A percentile compares a stretch with the other conserved stretches of the same genome.
Evolutionary conservation across 139 green algal species (phyloP).

Genomic region (Chlamydomonas eustigma): DNA sequence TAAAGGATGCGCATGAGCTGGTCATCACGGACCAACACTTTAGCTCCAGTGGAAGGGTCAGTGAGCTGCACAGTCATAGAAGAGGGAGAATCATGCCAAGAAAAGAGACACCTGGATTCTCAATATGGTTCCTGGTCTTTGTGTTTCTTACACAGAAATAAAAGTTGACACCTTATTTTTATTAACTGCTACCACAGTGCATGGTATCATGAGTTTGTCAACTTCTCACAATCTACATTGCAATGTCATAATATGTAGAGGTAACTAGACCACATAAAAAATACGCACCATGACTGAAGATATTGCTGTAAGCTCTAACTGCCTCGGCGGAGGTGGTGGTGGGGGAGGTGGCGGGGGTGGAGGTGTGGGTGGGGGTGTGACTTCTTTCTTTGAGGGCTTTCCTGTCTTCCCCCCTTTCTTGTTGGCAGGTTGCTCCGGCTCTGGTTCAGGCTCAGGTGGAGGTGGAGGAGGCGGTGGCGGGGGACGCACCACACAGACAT

Average conservation of each 20-base stretch:
- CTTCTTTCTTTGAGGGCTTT: not conserved
- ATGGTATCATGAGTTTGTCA: too few relatives aligned
- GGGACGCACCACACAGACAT: slow-evolving; percentile 6
- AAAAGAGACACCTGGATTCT: too few relatives aligned
- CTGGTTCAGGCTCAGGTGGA: slow-evolving; percentile 1
- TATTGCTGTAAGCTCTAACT: not conserved
- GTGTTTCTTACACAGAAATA: too few relatives aligned
- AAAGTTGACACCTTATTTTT: too few relatives aligned
- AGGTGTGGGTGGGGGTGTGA: not conserved
- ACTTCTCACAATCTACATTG: too few relatives aligned
- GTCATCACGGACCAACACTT: slow-evolving; percentile 2
- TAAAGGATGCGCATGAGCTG: not conserved
- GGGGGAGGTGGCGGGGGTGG: not conserved
- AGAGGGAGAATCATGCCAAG: too few relatives aligned
- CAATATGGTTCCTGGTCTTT: too few relatives aligned
- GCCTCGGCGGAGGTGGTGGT: not conserved
- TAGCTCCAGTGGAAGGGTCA: not conserved
- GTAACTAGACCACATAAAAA: too few relatives aligned
- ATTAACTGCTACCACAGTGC: too few relatives aligned
- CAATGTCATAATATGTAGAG: too few relatives aligned
- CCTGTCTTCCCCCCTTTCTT: not conserved
- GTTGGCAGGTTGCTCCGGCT: not conserved
- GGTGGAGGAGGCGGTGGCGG: slow-evolving; percentile 13
- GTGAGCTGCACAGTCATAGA: too few relatives aligned
- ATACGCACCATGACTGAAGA: slow-evolving; percentile 1